Conservation (phyloP, 345 rosid genomes). For the Rhodamnia argentea region DNA sequence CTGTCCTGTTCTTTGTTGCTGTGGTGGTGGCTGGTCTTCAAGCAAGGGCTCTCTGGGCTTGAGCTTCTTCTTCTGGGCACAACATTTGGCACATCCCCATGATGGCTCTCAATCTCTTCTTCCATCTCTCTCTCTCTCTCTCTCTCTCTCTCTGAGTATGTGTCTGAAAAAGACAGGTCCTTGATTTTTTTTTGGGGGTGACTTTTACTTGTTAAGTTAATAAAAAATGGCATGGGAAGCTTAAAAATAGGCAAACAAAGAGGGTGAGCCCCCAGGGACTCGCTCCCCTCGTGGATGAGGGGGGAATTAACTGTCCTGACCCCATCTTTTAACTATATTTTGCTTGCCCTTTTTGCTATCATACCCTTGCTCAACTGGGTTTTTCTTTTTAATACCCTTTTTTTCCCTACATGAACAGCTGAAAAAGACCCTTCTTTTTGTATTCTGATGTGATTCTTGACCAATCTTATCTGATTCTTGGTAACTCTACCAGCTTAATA, state of each 20-base stretch:
- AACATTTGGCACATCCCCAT: constrained; percentile 35
- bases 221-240: constrained; percentile 21
- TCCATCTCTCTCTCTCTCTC: constrained; percentile 26
- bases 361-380: not conserved
- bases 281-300: constrained; percentile 13
- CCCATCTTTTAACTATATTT: not conserved
- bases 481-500: not conserved
- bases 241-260: constrained; percentile 29
- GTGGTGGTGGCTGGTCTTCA: not conserved
- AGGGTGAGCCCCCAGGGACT: constrained; percentile 17
- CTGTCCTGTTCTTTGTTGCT: constrained; percentile 54
- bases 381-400: not conserved
- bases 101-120: constrained; percentile 26
- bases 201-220: not conserved
- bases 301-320: not conserved
- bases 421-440: not conserved
- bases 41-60: not conserved
- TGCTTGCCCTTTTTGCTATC: not conserved
- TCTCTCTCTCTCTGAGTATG: not conserved
- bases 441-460: not conserved
- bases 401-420: not conserved
- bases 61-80: constrained; percentile 4
- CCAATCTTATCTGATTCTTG: not conserved
- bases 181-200: not conserved
- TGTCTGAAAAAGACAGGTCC: not conserved